phyloP scores from a whole-genome alignment of 352 stramenopile species.

The Pythium brassicae region DNA sequence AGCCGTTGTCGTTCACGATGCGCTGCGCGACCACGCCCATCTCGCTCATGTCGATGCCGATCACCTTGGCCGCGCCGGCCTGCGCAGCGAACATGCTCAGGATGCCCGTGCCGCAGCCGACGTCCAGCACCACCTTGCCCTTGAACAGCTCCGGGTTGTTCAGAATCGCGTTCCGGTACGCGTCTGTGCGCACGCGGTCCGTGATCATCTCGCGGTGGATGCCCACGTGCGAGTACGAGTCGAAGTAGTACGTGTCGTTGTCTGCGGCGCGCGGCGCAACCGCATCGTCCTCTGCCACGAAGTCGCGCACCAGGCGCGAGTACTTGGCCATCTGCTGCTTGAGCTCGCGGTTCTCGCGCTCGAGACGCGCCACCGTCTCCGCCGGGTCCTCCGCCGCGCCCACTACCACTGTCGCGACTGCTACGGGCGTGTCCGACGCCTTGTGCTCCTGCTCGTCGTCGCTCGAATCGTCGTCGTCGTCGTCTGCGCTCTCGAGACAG shows the following conservation, averaged over 20 bases:
- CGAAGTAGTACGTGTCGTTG: constrained; percentile 96
- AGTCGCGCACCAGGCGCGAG: constrained; percentile 60
- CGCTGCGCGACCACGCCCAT: constrained; percentile 93
- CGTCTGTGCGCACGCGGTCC: constrained; percentile 90
- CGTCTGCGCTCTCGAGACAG: constrained; percentile 47
- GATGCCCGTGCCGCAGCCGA: constrained; percentile 97
- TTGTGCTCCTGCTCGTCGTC: constrained; percentile 31
- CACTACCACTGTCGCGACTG: not conserved
- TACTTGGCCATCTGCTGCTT: constrained; percentile 74
- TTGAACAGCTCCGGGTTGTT: constrained; percentile 97
- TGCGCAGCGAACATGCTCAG: constrained; percentile 97
- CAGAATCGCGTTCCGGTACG: constrained; percentile 97
- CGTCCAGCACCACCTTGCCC: constrained; percentile 96
- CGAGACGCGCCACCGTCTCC: constrained; percentile 35
- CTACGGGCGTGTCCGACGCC: constrained; percentile 22
- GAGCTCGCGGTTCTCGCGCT: constrained; percentile 65
- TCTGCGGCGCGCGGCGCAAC: constrained; percentile 34
- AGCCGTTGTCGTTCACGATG: constrained; percentile 94
- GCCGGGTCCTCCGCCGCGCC: constrained; percentile 10
- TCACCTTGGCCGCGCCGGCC: constrained; percentile 87
- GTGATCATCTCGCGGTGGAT: constrained; percentile 97
- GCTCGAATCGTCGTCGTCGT: constrained; percentile 38
- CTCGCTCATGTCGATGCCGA: constrained; percentile 93
- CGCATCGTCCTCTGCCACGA: constrained; percentile 50
- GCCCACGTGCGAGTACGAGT: constrained; percentile 97